Conservation (phyloP, 169 alveolate species). For the Plasmodium billcollinsi region DNA sequence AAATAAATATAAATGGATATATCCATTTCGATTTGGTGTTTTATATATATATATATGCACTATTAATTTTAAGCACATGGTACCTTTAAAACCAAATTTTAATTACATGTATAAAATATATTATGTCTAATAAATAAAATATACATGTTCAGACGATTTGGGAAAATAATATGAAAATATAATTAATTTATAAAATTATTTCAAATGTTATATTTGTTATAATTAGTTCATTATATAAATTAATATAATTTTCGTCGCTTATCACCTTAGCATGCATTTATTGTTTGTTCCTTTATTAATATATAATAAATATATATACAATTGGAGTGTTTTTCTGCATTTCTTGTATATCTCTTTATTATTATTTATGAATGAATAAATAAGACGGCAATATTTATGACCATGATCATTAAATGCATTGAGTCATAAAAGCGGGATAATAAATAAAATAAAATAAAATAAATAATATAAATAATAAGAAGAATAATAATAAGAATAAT, state of each 20-base stretch:
- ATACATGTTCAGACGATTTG: constrained; percentile 69
- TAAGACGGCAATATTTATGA: constrained; percentile 49
- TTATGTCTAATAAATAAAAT: not conserved
- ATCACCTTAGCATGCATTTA: constrained; percentile 77
- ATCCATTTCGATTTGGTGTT: too few relatives aligned
- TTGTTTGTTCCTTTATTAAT: constrained; percentile 28
- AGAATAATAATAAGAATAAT: too few relatives aligned
- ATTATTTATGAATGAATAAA: constrained; percentile 17
- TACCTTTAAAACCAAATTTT: constrained; percentile 64
- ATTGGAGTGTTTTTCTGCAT: not conserved
- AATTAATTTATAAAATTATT: constrained; percentile 16
- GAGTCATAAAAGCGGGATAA: constrained; percentile 72
- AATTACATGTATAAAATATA: constrained; percentile 40
- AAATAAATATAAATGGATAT: too few relatives aligned
- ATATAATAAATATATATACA: constrained; percentile 3
- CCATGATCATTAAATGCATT: constrained; percentile 73
- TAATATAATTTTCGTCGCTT: constrained; percentile 37
- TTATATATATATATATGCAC: too few relatives aligned
- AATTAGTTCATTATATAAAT: not conserved
- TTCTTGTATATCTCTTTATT: constrained; percentile 2
- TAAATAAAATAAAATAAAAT: not conserved
- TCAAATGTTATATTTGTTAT: constrained; percentile 37
- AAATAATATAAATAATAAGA: too few relatives aligned
- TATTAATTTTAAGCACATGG: too few relatives aligned
- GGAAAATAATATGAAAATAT: constrained; percentile 6